Conservation (phyloP, 495 filamentous ascomycete genomes). For the Hyaloscypha variabilis region DNA sequence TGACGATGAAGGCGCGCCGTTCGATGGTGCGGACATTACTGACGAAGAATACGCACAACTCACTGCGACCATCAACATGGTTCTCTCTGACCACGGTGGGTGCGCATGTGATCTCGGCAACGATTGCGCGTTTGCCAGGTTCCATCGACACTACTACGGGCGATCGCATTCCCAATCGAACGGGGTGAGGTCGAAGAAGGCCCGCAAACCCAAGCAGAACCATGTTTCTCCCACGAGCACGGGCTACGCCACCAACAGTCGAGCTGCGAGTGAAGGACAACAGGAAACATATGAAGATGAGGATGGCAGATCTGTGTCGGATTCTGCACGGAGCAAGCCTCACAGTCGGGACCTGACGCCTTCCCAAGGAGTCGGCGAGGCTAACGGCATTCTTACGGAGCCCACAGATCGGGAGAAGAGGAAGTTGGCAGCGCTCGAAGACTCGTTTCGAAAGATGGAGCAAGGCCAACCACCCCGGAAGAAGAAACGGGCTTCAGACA, state of each 20-base stretch:
- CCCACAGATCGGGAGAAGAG: constrained; percentile 85
- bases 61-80: constrained; percentile 60
- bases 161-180: constrained; percentile 51
- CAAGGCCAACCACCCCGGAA: constrained; percentile 55
- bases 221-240: constrained; percentile 70
- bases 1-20: constrained; percentile 41
- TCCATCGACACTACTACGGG: constrained; percentile 65
- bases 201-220: constrained; percentile 53
- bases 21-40: constrained; percentile 44
- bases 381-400: constrained; percentile 57
- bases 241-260: constrained; percentile 72
- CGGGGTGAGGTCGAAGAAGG: constrained; percentile 59
- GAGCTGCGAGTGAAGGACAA: constrained; percentile 74
- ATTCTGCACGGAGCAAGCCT: constrained; percentile 72
- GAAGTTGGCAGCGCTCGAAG: constrained; percentile 84
- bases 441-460: constrained; percentile 68
- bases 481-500: constrained; percentile 65
- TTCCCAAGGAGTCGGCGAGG: constrained; percentile 49
- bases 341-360: constrained; percentile 83
- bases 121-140: constrained; percentile 71
- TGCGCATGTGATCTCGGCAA: constrained; percentile 75
- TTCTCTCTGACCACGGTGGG: constrained; percentile 84
- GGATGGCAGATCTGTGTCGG: constrained; percentile 70
- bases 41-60: constrained; percentile 54
- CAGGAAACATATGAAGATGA: constrained; percentile 57